phyloP scores from a whole-genome alignment of 352 stramenopile genomes.

The Phytophthora pistaciae region DNA sequence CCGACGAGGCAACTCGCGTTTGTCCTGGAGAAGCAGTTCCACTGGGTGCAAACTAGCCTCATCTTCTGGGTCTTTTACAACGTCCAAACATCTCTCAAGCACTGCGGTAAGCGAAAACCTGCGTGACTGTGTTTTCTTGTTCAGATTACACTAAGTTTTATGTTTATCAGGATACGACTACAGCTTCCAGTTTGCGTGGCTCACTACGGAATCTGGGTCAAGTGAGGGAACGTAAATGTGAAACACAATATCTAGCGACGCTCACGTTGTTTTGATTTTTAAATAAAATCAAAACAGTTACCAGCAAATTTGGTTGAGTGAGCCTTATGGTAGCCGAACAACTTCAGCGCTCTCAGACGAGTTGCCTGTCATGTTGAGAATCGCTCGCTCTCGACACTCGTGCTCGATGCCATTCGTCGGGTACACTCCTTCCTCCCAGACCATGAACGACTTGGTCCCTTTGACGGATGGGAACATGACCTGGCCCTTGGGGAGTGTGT shows the following conservation, averaged over 20 bases:
- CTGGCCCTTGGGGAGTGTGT: slow-evolving; percentile 11
- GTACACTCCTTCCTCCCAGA: slow-evolving; percentile 29
- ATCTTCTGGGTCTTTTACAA: slow-evolving; percentile 5
- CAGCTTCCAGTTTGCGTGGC: not conserved
- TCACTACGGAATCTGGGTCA: no score
- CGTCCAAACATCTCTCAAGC: not conserved
- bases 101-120: not conserved
- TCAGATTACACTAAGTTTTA: no score
- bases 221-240: no score
- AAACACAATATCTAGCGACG: no score
- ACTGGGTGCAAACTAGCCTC: not conserved
- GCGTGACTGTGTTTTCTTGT: no score
- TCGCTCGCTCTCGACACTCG: slow-evolving; percentile 20
- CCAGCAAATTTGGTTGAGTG: not conserved
- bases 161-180: not conserved
- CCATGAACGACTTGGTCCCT: slow-evolving; percentile 34
- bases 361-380: slow-evolving; percentile 6
- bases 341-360: not conserved
- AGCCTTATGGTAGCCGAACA: not conserved
- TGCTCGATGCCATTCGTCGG: slow-evolving; percentile 18
- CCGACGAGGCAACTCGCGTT: not conserved
- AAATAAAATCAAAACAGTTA: no score
- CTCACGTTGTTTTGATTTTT: not conserved
- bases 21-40: not conserved
- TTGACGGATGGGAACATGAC: slow-evolving; percentile 22